Base-by-base conservation (phyloP, 371 early-diverging fungal species). In the Mortierella sp. region DNA sequence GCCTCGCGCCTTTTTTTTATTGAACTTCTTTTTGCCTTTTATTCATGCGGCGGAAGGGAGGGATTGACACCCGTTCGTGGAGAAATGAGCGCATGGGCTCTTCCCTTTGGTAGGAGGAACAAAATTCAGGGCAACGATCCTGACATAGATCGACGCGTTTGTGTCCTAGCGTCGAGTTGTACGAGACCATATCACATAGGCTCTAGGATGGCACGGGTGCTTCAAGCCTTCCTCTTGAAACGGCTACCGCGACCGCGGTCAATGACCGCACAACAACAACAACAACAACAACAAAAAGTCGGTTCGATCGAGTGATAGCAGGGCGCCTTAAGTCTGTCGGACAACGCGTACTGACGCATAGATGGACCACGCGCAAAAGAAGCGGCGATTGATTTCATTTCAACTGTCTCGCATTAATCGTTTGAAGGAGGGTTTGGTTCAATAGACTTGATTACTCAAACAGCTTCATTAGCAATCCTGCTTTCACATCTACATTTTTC, bases 121-220 rank as follows among this genome's bases (percentile, higher is more conserved):
- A 26, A 16, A 31, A 11, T 28, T 57, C 57, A 57, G 14, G 28
- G 14, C 26, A 14, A 10, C 28, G 4, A 0, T 28, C 14, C 3
- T 11, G n/a, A 4, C 59, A 59, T 31, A 59, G 57, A 16, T 59
- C 14, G 59, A 59, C 59, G 59, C 59, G 59, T 59, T 28, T 59
- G n/a, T 59, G 34, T 59, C 59, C 59, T 59, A 59, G 59, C 59
- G 59, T 28, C 31, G 28, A 46, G 59, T 31, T 59, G 59, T 31
- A 31, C 19, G 34, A 59, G 59, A 59, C 59, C 16, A 31, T 19
- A 46, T 11, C 48, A 9, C 34, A 31, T 40, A 40, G 43, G 6
- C 59, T 16, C 26, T 31, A 16, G 59, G 59, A 59, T 59, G 59
- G 19, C 31, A 14, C 31, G 31, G 16, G 59, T 59, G 4, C 28